These are phyloP conservation scores for Leccinum truebloodii DNA, from an alignment of 768 basidiomycete species.

Conservation along the genomic window DNA sequence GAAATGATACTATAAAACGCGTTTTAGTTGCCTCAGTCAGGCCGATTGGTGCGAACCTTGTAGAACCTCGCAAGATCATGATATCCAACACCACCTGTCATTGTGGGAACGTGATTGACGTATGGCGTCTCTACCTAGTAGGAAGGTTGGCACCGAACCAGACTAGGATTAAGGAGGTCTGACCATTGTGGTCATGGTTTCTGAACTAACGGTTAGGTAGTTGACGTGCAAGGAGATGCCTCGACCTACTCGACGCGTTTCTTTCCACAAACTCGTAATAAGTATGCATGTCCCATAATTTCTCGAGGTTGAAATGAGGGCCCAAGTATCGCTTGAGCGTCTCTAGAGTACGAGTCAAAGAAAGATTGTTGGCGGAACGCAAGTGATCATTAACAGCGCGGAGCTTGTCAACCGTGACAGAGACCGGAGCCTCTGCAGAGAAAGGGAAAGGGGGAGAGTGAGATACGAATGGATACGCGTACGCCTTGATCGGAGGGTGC, in stretches of 20 bases:
- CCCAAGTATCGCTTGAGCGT: conserved; percentile 39
- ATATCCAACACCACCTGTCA: conserved; percentile 48
- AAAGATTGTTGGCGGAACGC: conserved; percentile 40
- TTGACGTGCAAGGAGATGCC: neutral
- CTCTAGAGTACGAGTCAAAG: conserved; percentile 41
- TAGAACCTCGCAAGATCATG: conserved; percentile 48
- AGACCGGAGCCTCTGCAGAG: conserved; percentile 33
- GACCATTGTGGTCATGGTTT: conserved; percentile 47
- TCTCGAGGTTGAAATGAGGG: conserved; percentile 46
- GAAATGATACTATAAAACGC: conserved; percentile 39
- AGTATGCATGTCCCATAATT: conserved; percentile 48
- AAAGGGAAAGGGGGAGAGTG: conserved; percentile 41
- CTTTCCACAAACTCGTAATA: conserved; percentile 46
- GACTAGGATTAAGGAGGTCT: neutral
- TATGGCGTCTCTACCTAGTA: conserved; percentile 43
- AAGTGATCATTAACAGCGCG: conserved; percentile 32
- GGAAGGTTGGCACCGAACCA: conserved; percentile 1
- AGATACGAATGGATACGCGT: conserved; percentile 39
- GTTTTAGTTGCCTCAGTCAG: conserved; percentile 1
- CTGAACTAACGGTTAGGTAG: conserved; percentile 20
- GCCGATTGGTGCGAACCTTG: conserved; percentile 30
- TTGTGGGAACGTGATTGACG: conserved; percentile 44
- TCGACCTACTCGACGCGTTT: conserved; percentile 37
- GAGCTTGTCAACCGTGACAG: conserved; percentile 18
- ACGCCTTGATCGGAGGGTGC: conserved; percentile 32